Conservation (phyloP, 305 asterid species). For the Solanum hybrid region DNA sequence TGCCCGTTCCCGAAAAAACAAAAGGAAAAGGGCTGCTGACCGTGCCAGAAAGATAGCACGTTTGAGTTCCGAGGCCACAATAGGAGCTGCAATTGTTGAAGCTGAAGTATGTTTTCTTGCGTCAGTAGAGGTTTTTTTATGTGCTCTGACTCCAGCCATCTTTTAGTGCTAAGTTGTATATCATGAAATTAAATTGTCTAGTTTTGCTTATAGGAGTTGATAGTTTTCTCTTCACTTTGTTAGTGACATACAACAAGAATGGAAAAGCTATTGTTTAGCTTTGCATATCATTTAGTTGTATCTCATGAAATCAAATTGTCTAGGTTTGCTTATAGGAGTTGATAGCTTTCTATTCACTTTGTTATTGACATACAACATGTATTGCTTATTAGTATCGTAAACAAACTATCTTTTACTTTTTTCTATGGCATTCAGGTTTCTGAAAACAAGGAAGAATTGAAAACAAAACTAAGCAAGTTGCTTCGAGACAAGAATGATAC, state of each 20-base stretch:
- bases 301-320: not conserved
- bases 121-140: slow-evolving; percentile 23
- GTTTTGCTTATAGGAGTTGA: slow-evolving; percentile 3
- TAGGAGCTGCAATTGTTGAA: slow-evolving; percentile 93
- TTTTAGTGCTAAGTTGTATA: slow-evolving; percentile 3
- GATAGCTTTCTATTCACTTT: not conserved
- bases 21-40: not conserved
- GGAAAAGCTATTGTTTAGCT: not conserved
- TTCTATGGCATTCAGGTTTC: slow-evolving; percentile 28
- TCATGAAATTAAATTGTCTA: not conserved
- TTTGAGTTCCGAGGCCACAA: slow-evolving; percentile 51
- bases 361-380: not conserved
- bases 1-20: not conserved
- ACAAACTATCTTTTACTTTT: not conserved
- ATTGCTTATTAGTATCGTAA: not conserved
- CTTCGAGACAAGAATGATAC: slow-evolving; percentile 80
- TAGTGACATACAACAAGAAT: not conserved
- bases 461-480: slow-evolving; percentile 62
- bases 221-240: not conserved
- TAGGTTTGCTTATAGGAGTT: not conserved
- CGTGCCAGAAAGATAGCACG: slow-evolving; percentile 59
- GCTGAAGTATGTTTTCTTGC: slow-evolving; percentile 72
- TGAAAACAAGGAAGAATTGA: slow-evolving; percentile 78
- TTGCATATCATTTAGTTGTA: not conserved
- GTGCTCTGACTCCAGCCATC: slow-evolving; percentile 20